phyloP scores from a whole-genome alignment of 352 stramenopile genomes.

The Pythium insidiosum region DNA sequence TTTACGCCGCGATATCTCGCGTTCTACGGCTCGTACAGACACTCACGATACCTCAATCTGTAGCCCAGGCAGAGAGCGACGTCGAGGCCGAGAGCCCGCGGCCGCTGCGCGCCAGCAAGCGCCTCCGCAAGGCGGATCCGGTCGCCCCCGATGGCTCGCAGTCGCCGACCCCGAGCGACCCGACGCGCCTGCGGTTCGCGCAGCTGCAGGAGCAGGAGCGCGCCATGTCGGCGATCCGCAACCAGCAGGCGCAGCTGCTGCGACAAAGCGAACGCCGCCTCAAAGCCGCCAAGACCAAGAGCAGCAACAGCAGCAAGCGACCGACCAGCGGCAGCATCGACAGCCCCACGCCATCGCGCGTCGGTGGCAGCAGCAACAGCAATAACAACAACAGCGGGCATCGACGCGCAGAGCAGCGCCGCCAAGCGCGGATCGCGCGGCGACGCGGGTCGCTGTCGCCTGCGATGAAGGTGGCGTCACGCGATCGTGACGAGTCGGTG shows the following conservation, averaged over 20 bases:
- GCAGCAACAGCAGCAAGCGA: neutral
- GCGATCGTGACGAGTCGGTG: neutral
- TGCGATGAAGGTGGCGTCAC: neutral
- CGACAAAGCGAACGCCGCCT: no score
- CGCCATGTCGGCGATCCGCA: slow-evolving; percentile 35
- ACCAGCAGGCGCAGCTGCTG: slow-evolving; percentile 10
- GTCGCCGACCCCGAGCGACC: no score
- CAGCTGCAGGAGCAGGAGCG: slow-evolving; percentile 48
- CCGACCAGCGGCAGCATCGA: no score
- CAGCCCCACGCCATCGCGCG: no score
- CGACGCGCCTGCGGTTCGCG: slow-evolving; percentile 33
- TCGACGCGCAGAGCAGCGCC: slow-evolving; percentile 41
- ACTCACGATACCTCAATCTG: no score
- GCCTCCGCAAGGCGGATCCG: no score
- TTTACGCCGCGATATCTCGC: no score
- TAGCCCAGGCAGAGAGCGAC: no score
- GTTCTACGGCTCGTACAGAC: no score
- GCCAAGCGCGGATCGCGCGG: slow-evolving; percentile 33
- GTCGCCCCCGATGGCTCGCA: no score
- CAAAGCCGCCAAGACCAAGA: slow-evolving; percentile 49
- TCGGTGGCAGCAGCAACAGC: slow-evolving; percentile 8
- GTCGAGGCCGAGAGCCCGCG: neutral
- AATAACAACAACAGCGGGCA: slow-evolving; percentile 20
- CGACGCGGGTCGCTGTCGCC: slow-evolving; percentile 33
- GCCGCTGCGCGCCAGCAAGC: neutral